Evolutionary conservation across 495 filamentous ascomycete species (phyloP).

Genomic region (Aspergillus campestris): DNA sequence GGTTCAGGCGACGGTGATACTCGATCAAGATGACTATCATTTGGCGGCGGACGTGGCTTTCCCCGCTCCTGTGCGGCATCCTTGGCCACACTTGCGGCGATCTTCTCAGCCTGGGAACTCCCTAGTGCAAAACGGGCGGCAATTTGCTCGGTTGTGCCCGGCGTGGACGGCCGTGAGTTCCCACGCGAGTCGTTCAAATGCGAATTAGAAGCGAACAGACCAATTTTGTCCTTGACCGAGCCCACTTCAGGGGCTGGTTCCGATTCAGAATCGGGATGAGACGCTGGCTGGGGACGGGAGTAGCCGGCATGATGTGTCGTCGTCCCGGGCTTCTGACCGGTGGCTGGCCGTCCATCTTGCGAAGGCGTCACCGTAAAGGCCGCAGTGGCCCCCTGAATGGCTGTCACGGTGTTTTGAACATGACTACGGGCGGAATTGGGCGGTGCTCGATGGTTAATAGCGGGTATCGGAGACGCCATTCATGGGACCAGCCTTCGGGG

Average conservation of each 20-base stretch:
- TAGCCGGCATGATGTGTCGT: constrained; percentile 4
- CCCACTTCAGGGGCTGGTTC: constrained; percentile 29
- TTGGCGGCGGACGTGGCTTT: background rate
- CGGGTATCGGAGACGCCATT: constrained; percentile 25
- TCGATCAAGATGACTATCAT: background rate
- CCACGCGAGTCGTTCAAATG: constrained; percentile 5
- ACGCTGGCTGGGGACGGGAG: constrained; percentile 9
- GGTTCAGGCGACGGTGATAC: constrained; percentile 6
- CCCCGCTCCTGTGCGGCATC: background rate
- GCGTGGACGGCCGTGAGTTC: constrained; percentile 8
- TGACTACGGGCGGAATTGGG: constrained; percentile 18
- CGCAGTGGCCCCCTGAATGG: constrained; percentile 31
- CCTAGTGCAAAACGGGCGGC: constrained; percentile 31
- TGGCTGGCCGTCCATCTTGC: constrained; percentile 10
- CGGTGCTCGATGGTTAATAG: constrained; percentile 24
- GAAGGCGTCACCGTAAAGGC: constrained; percentile 25
- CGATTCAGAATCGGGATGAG: constrained; percentile 11
- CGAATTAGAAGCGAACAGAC: constrained; percentile 21
- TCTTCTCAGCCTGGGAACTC: constrained; percentile 16
- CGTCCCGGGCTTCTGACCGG: constrained; percentile 5
- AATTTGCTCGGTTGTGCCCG: constrained; percentile 22
- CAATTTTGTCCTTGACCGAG: constrained; percentile 37
- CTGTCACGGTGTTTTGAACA: constrained; percentile 9
- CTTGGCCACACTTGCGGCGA: background rate
- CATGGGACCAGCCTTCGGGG: constrained; percentile 10